phyloP scores from a whole-genome alignment of 768 basidiomycete species.

The Brasilioporus rufonigricans region DNA sequence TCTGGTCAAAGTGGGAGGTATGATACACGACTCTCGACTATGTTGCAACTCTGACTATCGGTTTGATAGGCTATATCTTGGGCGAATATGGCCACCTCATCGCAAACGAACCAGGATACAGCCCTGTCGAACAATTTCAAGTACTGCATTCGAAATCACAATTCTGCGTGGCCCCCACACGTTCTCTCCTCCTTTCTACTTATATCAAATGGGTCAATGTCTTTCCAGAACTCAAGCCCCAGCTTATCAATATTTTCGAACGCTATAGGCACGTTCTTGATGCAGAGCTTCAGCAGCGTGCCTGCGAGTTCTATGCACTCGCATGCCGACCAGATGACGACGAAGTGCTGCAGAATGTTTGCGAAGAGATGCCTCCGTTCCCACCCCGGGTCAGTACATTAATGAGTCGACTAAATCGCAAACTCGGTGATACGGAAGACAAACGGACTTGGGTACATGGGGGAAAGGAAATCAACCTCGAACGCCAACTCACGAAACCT shows the following conservation, averaged over 20 bases:
- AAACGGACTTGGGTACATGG: constrained; percentile 95
- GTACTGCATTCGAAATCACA: constrained; percentile 92
- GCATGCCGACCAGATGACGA: constrained; percentile 86
- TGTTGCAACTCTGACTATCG: constrained; percentile 9
- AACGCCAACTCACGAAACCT: constrained; percentile 61
- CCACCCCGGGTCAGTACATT: constrained; percentile 92
- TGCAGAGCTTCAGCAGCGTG: constrained; percentile 95
- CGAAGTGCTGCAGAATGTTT: constrained; percentile 88
- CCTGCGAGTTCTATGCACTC: constrained; percentile 94
- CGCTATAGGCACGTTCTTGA: constrained; percentile 97
- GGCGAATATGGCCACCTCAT: constrained; percentile 99
- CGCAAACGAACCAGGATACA: constrained; percentile 91
- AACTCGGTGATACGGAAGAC: constrained; percentile 90
- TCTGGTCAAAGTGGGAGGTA: constrained; percentile 94
- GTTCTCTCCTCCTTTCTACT: constrained; percentile 90
- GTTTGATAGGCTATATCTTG: constrained; percentile 79
- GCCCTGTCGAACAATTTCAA: constrained; percentile 92
- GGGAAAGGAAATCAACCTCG: constrained; percentile 88
- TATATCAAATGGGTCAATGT: constrained; percentile 99
- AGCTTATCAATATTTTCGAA: constrained; percentile 92
- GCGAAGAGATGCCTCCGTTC: constrained; percentile 99
- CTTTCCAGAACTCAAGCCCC: constrained; percentile 96
- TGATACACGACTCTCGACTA: constrained; percentile 17
- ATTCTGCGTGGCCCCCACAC: constrained; percentile 88
- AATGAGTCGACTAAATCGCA: constrained; percentile 81